Base-by-base conservation (phyloP, 768 basidiomycete genomes). In the Gelatoporia subvermispora region DNA sequence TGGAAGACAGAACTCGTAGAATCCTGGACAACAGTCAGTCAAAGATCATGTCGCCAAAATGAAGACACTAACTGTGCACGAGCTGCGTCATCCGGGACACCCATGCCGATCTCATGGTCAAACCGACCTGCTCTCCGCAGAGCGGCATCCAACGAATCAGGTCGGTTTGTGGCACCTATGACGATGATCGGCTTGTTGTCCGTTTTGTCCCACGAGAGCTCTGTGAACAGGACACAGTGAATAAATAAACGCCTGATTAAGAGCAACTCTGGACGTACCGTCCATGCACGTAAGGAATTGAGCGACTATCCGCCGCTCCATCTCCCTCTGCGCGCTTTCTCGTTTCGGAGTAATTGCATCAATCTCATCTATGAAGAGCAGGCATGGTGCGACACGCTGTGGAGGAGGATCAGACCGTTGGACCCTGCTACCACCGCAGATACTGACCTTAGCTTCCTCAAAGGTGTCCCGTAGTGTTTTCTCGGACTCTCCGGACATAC, bases 281-380 rank as follows among this genome's bases (percentile, higher is more conserved):
- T 99, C 96, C 91, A 99, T 96, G 71, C 95, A 97, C 0, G 95
- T 98, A 47, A 98, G 68, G 55, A 99, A 89, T 64, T 99, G 96
- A 0, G 95, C 95, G 9, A 99, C 95, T 43, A 99, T 98, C 11
- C 96, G 78, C 39, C 94, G 71, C 61, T 98, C 96, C 96, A 97
- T 98, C 69, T 98, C 96, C 48, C 95, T 75, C 60, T 99, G 96
- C 0, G 96, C 95, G 57, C 89, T 97, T 68, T 99, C 96, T 51
- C 96, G 74, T 69, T 98, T 99, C 0, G 93, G 93, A 0, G 94
- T 97, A 53, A 99, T 94, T 7, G 94, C 92, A 60, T 98, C 94
- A 17, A 98, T 96, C 64, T 98, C 96, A 64, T 99, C 95, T 38
- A 99, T 90, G 69, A 98, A 98, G 8, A 99, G 67, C 1, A 99